Base-by-base conservation (phyloP, 805 yeast genomes). In the Barnettozyma sucrosica region DNA sequence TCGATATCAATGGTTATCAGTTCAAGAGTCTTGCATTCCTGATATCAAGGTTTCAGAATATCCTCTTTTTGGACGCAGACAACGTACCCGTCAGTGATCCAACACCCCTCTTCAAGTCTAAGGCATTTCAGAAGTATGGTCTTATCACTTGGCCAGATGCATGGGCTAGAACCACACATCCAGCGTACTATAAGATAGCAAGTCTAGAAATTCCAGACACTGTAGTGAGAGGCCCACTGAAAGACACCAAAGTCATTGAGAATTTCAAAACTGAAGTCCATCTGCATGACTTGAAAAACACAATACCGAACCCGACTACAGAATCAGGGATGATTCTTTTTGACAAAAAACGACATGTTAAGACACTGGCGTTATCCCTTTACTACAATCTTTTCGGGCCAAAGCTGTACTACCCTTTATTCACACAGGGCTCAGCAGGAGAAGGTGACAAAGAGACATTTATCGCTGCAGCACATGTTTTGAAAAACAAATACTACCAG, bases 371-470 rank as follows among this genome's bases (percentile, higher is more conserved):
- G n/a, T 63, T 84, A 42, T 69, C 83, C 5, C 66, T 80, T 39
- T 84, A 81, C 63, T 84, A 83, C 61, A 83, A 83, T 56, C 66
- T 79, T 5, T 68, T 69, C 62, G 90, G 90, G 0, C 88, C 88
- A 2, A 62, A 73, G 16, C 76, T 70, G 61, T 84, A 77, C 58
- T 83, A 83, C 58, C 87, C 86, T 10, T 63, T 83, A 44, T 67
- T 84, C 53, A 75, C 85, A 0, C 92, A 84, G 61, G 86, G 86
- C 2, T 71, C 77, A 30, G 81, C 86, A 0, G 89, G 89, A 7
- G 85, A 83, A 64, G 89, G 89, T 41, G 89, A 84, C 55, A 83
- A 83, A 56, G 89, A 84, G 53, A 81, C 89, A 0, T 82, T 83
- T 59, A 73, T 79, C 19, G 76, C 83, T 1, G 87, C 86, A 10